These are phyloP conservation scores for Geotrichum bryndzae DNA, from an alignment of 1,139 yeast genomes.

Conservation along the genomic window DNA sequence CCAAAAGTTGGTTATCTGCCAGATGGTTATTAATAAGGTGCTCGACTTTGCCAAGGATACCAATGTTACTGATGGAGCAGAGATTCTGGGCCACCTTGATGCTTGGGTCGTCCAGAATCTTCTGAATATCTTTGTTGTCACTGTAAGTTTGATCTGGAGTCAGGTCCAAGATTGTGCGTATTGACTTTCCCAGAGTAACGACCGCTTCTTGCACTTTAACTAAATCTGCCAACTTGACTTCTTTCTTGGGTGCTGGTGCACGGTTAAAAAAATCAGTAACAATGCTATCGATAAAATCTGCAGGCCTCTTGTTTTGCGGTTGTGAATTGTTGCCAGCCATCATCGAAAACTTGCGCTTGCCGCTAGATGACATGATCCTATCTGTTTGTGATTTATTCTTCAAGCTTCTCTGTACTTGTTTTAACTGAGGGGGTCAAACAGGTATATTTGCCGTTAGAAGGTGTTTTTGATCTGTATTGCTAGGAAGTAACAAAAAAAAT, in stretches of 20 bases:
- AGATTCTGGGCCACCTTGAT: constrained; percentile 13
- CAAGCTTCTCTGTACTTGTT: not conserved
- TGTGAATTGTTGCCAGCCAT: not conserved
- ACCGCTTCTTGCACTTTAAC: constrained; percentile 10
- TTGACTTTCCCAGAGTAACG: constrained; percentile 6
- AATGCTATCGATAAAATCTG: not conserved
- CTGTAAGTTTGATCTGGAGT: constrained; percentile 11
- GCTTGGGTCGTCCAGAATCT: constrained; percentile 2
- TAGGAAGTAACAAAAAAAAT: not conserved
- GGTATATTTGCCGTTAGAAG: not conserved
- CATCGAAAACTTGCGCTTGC: not conserved
- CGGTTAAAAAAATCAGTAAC: not conserved
- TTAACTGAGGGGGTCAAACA: not conserved
- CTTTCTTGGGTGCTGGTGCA: not conserved
- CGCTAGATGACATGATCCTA: not conserved
- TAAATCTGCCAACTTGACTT: constrained; percentile 3
- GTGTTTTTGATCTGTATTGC: not conserved
- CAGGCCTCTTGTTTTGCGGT: not conserved
- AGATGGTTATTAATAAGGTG: not conserved
- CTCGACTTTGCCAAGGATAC: constrained; percentile 6
- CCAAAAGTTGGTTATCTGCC: not conserved
- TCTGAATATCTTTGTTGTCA: constrained; percentile 1
- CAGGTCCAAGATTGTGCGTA: constrained; percentile 9
- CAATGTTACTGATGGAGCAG: constrained; percentile 5
- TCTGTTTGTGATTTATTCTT: not conserved